Evolutionary conservation across 2,329 filamentous ascomycete species (phyloP).

Genomic region (Fusarium abutilonis): DNA sequence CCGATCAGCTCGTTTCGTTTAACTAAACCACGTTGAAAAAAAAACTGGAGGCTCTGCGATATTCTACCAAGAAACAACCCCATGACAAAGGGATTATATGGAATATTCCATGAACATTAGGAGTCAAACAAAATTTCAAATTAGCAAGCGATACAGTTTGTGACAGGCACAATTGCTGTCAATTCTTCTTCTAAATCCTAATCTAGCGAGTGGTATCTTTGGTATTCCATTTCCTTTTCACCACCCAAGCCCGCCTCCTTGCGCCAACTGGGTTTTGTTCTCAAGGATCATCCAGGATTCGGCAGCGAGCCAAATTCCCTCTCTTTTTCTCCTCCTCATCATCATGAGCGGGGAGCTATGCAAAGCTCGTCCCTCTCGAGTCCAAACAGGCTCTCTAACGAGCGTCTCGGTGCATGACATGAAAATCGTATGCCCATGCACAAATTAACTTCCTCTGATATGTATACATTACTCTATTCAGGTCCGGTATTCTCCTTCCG

Average conservation of each 20-base stretch:
- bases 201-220: conserved; percentile 55
- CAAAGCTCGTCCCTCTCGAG: conserved; percentile 18
- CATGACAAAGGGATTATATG: too few species aligned
- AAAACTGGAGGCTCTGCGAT: neutral
- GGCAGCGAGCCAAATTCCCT: conserved; percentile 25
- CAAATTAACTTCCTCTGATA: conserved; percentile 50
- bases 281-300: conserved; percentile 32
- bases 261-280: conserved; percentile 37
- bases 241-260: conserved; percentile 36
- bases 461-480: conserved; percentile 56
- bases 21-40: neutral
- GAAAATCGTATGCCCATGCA: conserved; percentile 45
- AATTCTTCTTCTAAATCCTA: conserved; percentile 46
- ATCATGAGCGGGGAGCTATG: conserved; percentile 36
- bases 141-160: neutral
- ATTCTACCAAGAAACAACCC: too few species aligned
- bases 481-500: conserved; percentile 40
- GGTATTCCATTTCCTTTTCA: conserved; percentile 43
- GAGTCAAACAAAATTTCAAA: neutral
- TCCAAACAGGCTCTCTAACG: conserved; percentile 46
- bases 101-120: too few species aligned
- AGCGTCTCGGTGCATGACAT: conserved; percentile 49
- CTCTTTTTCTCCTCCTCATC: conserved; percentile 33
- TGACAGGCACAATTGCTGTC: conserved; percentile 38
- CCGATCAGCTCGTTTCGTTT: neutral